These are phyloP conservation scores for Candida broadrunensis DNA, from an alignment of 805 yeast genomes.

Conservation along the genomic window DNA sequence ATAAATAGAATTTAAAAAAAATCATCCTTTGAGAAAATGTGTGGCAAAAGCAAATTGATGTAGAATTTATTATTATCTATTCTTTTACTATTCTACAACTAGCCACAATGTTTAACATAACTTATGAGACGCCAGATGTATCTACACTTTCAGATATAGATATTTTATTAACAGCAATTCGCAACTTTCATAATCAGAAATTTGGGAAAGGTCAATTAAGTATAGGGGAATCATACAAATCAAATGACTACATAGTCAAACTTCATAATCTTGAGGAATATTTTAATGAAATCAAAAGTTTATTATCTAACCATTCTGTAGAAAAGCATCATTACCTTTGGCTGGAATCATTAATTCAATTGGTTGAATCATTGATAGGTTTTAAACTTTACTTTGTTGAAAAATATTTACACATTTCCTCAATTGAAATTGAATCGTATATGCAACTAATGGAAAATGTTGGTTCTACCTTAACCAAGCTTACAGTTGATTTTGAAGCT, in stretches of 20 bases:
- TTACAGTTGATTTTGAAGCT: not conserved
- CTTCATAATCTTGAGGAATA: slow-evolving; percentile 12
- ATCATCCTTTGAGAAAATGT: too few relatives aligned
- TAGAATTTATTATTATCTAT: too few relatives aligned
- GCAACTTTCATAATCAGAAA: not conserved
- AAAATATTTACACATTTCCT: slow-evolving; percentile 1
- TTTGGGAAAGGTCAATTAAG: not conserved
- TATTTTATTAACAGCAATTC: not conserved
- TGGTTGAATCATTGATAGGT: slow-evolving; percentile 5
- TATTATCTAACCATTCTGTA: slow-evolving; percentile 10
- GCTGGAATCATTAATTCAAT: slow-evolving; percentile 10
- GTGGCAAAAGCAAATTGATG: too few relatives aligned
- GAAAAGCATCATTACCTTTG: slow-evolving; percentile 16
- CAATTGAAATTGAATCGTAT: slow-evolving; percentile 2
- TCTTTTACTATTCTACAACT: too few relatives aligned
- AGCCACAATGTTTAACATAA: too few relatives aligned
- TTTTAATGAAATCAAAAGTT: slow-evolving; percentile 10
- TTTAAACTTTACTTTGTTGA: slow-evolving; percentile 7
- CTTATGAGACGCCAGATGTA: too few relatives aligned
- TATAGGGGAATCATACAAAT: not conserved
- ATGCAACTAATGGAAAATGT: not conserved
- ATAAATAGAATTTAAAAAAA: too few relatives aligned
- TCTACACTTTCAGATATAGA: not conserved
- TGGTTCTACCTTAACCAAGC: not conserved
- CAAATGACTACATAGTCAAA: too few relatives aligned